Evolutionary conservation across 2,329 filamentous ascomycete genomes (phyloP).

Genomic region (Colletotrichum filicis): DNA sequence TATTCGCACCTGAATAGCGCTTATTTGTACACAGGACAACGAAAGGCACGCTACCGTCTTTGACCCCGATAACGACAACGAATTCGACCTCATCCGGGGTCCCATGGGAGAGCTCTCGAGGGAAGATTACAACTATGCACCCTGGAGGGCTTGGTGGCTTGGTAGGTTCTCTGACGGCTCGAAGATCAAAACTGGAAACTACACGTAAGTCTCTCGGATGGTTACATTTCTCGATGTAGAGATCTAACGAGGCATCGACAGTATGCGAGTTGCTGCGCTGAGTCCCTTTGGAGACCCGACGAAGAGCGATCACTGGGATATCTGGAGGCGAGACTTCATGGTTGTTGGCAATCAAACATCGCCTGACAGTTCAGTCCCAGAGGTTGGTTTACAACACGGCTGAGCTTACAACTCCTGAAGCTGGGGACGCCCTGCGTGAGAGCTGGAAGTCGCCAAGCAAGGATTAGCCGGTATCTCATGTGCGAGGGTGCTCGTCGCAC

Average conservation of each 20-base stretch:
- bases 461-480: no score
- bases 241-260: not conserved
- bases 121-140: constrained; percentile 4
- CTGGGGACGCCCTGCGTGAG: no score
- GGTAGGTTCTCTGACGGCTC: constrained; percentile 20
- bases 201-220: not conserved
- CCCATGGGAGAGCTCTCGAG: constrained; percentile 11
- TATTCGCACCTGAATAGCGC: not conserved
- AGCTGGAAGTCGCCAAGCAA: no score
- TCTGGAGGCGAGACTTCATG: constrained; percentile 3
- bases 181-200: constrained; percentile 28
- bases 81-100: constrained; percentile 22
- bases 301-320: constrained; percentile 25
- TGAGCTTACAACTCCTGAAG: not conserved
- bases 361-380: not conserved
- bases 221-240: rapidly evolving
- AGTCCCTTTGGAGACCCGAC: constrained; percentile 26
- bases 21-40: constrained; percentile 9
- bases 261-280: constrained; percentile 31
- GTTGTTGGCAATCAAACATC: not conserved
- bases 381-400: not conserved
- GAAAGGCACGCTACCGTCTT: not conserved
- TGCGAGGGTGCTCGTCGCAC: no score
- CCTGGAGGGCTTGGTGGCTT: constrained; percentile 28
- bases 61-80: constrained; percentile 19